Evolutionary conservation across 768 basidiomycete species (phyloP), one percentile per base, ranked within the genome.

Genomic region (Jaapia argillacea): DNA sequence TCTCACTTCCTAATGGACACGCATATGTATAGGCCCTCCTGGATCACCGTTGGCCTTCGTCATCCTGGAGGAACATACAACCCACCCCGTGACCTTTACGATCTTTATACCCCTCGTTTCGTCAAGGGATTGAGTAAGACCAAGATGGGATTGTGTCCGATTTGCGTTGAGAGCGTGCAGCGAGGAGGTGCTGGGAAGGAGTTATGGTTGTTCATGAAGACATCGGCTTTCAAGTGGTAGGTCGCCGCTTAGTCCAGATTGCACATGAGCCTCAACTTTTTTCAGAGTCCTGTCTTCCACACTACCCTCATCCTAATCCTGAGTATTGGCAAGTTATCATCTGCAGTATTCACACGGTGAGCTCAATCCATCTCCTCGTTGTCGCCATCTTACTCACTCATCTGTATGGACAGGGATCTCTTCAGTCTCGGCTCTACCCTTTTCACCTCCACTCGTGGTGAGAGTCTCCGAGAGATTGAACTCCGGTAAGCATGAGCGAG

Each of bases 161-260:
- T 89, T 40, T 90, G 87, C 52, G 57, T 75, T 33, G 85, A 87
- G 58, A 58, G 66, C 27, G 56, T 54, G 3, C 63, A 61, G 18
- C 72, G 85, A 6, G 83, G 83, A 1, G 86, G 85, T 0, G 72
- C 72, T 44, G 74, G 73, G 2, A 75, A 73, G 51, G 68, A 70
- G 28, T 47, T 81, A 22, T 89, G 87, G 86, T 59, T 86, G 25
- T 74, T 77, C 2, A 86, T 78, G 75, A 87, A 87, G 51, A 79
- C 82, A 54, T 83, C 80, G 12, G 85, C 85, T 16, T 87, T 78
- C 66, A 87, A 88, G 85, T 86, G 66, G 82, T 80, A 46, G 13
- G 73, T 69, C 20, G 6, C 16, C 33, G 22, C 21, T 24, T 13
- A 3, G 27, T 21, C 18, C 5, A 40, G 5, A 10, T 3, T 24